Evolutionary conservation across 2,329 filamentous ascomycete genomes (phyloP).

Genomic region (Aspergillus udagawae): DNA sequence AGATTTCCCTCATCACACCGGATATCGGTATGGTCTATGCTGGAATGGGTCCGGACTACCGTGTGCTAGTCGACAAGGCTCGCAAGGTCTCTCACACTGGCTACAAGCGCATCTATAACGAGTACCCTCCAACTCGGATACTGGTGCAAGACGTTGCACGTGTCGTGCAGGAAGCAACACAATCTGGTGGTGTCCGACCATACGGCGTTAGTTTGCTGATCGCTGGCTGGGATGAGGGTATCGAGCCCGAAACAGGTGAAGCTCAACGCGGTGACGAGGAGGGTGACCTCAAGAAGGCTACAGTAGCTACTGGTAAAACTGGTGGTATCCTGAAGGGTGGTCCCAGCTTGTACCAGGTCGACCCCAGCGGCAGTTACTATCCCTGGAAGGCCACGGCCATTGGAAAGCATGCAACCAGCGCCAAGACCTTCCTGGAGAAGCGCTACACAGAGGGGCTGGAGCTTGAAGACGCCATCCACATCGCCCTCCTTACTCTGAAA

Average conservation of each 20-base stretch:
- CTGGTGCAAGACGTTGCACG: constrained; percentile 96
- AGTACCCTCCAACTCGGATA: constrained; percentile 99
- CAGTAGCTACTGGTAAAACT: constrained; percentile 66
- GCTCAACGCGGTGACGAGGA: constrained; percentile 53
- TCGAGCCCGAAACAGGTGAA: constrained; percentile 76
- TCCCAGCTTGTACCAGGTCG: constrained; percentile 96
- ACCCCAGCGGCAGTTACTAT: constrained; percentile 98
- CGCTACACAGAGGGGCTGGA: constrained; percentile 95
- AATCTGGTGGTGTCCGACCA: constrained; percentile 93
- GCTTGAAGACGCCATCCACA: constrained; percentile 97
- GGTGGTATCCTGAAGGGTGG: constrained; percentile 94
- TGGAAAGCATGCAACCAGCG: constrained; percentile 95
- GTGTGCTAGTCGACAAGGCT: constrained; percentile 94
- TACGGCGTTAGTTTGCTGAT: constrained; percentile 95
- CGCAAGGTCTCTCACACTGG: constrained; percentile 96
- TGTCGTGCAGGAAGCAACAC: constrained; percentile 98
- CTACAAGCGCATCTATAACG: constrained; percentile 99
- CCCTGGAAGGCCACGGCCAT: constrained; percentile 99
- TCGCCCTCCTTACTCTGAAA: constrained; percentile 93
- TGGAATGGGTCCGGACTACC: constrained; percentile 98
- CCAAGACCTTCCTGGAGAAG: constrained; percentile 99
- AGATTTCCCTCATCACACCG: constrained; percentile 96
- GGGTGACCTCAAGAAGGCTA: constrained; percentile 62
- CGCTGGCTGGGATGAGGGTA: constrained; percentile 96
- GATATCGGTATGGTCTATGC: constrained; percentile 99